Conservation (phyloP, 2,329 filamentous ascomycete genomes). For the Beauveria bassiana region DNA sequence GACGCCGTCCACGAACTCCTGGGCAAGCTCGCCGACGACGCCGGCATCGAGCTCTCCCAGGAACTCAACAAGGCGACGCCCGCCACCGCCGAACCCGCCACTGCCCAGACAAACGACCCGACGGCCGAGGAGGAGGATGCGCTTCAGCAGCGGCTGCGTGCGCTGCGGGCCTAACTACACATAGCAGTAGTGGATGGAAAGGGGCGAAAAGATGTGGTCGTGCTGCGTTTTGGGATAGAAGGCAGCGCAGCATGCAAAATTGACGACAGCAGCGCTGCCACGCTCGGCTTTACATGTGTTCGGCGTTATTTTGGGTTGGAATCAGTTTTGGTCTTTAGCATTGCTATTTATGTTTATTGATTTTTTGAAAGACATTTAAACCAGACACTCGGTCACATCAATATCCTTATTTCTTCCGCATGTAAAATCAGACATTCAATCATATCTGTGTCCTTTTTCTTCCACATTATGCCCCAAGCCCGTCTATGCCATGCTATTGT, state of each 20-base stretch:
- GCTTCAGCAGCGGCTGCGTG: conserved; percentile 53
- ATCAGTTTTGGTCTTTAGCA: background rate
- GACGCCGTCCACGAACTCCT: conserved; percentile 83
- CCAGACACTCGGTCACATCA: background rate
- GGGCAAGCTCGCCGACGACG: conserved; percentile 79
- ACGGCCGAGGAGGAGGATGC: conserved; percentile 74
- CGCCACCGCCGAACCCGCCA: conserved; percentile 48
- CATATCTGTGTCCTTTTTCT: background rate
- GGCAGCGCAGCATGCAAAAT: background rate
- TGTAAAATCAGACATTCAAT: background rate
- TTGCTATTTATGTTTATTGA: background rate
- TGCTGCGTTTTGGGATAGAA: background rate
- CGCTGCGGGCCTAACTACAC: conserved; percentile 40
- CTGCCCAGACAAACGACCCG: conserved; percentile 54
- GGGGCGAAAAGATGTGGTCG: background rate
- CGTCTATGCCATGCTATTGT: background rate
- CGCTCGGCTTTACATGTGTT: background rate
- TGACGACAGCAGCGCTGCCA: background rate
- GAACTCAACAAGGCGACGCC: conserved; percentile 57
- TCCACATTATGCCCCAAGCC: background rate
- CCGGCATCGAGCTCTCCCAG: conserved; percentile 71
- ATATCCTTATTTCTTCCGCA: background rate
- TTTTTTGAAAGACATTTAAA: conserved; percentile 1
- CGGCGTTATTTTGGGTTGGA: conserved; percentile 5
- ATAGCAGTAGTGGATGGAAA: background rate